Conservation (phyloP, 352 stramenopile species). For the Pythium volutum region DNA sequence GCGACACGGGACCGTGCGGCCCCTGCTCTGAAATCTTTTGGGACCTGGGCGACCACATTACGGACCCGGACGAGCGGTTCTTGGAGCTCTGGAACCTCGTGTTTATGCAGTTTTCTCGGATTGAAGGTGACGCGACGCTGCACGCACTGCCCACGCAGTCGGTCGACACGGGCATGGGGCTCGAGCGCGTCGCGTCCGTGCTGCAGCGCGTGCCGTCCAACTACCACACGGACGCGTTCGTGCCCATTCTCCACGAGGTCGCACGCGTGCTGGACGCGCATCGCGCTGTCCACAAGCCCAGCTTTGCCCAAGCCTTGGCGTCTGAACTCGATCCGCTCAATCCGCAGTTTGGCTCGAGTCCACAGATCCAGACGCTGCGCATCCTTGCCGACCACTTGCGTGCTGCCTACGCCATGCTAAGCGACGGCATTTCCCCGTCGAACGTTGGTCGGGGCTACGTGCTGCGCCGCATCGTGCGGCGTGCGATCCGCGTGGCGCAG, state of each 20-base stretch:
- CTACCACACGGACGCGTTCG: slow-evolving; percentile 97
- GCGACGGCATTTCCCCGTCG: slow-evolving; percentile 93
- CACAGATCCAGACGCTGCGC: slow-evolving; percentile 66
- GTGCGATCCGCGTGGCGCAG: slow-evolving; percentile 73
- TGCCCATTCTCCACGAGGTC: slow-evolving; percentile 76
- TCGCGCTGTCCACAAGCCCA: neutral
- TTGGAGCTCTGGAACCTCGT: slow-evolving; percentile 99
- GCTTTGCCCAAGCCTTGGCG: slow-evolving; percentile 39
- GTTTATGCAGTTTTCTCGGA: slow-evolving; percentile 93
- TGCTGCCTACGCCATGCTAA: slow-evolving; percentile 92
- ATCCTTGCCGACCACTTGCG: slow-evolving; percentile 96
- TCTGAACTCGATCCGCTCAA: slow-evolving; percentile 43
- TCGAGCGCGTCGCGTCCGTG: slow-evolving; percentile 93
- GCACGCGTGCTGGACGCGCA: slow-evolving; percentile 43
- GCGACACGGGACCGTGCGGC: slow-evolving; percentile 97
- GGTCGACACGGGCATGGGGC: slow-evolving; percentile 99
- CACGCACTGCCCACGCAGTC: slow-evolving; percentile 91
- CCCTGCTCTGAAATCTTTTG: slow-evolving; percentile 99
- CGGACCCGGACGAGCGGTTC: slow-evolving; percentile 80
- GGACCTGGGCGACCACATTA: slow-evolving; percentile 90
- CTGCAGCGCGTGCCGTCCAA: slow-evolving; percentile 93
- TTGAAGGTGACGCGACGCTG: slow-evolving; percentile 93
- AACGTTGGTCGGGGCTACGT: slow-evolving; percentile 97
- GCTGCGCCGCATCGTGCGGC: slow-evolving; percentile 92
- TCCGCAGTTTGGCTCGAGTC: slow-evolving; percentile 41